Base-by-base conservation (phyloP, 345 rosid species). In the Citrus inodora region DNA sequence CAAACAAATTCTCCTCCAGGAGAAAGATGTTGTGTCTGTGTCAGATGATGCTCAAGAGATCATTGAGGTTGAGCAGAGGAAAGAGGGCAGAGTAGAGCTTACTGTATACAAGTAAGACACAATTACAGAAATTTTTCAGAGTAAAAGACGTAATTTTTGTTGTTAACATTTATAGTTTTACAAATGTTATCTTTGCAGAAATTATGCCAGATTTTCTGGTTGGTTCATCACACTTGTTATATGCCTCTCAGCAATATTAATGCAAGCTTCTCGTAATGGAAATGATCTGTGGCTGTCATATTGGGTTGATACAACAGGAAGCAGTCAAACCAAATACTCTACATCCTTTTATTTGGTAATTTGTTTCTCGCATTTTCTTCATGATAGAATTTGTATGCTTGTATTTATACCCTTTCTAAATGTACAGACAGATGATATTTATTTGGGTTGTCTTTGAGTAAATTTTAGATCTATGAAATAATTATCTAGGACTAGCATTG, bases 201-300 rank as follows among this genome's bases (percentile, higher is more conserved):
- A 83, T 71, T 95, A 95, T 80, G 97, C 93, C 53, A 85, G 80
- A 66, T 95, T 89, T 83, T 88, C 88, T 85, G 96, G 99, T 72
- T 91, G 92, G 91, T 83, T 86, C 69, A 87, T 93, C 78, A 78
- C 95, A 59, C 58, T 86, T 70, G 86, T 89, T 53, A 88, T 95
- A 83, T 74, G 86, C 74, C 78, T 91, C 78, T 92, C 99, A 1
- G 98, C 98, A 55, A 78, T 93, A 85, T 80, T 87, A 81, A 95
- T 95, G 99, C 99, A 95, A 92, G 93, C 92, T 77, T 92, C 99
- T 19, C 95, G 94, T 42, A 95, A 95, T 70, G 98, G 96, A 59
- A 95, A 89, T 87, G 99, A 95, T 81, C 83, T 95, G 64, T 95
- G 98, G 99, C 85, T 95, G 60, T 95, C 94, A 25, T 93, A 85